Evolutionary conservation across 2,329 filamentous ascomycete species (phyloP).

Genomic region (Stemphylium lycopersici): DNA sequence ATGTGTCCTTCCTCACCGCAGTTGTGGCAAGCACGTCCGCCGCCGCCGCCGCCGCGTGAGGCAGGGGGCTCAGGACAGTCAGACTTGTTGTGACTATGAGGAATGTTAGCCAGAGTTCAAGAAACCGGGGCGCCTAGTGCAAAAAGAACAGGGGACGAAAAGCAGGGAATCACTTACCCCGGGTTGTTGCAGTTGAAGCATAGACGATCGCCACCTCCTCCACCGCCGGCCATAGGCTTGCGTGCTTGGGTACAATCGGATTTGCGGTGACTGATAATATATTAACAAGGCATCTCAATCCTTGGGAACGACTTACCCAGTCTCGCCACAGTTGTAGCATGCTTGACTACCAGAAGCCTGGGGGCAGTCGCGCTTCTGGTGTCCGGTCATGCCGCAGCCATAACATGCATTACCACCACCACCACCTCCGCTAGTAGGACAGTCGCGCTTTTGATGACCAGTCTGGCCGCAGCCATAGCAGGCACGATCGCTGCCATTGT

Average conservation of each 20-base stretch:
- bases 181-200: conserved; percentile 32
- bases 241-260: conserved; percentile 30
- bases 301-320: conserved; percentile 19
- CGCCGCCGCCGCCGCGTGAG: conserved; percentile 24
- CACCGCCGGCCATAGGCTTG: conserved; percentile 20
- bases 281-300: neutral
- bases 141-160: neutral
- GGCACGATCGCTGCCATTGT: conserved; percentile 21
- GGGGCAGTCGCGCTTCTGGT: conserved; percentile 32
- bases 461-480: conserved; percentile 33
- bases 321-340: conserved; percentile 41
- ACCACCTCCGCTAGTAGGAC: conserved; percentile 23
- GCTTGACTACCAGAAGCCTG: conserved; percentile 19
- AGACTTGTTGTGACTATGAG: conserved; percentile 29
- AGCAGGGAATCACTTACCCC: conserved; percentile 18
- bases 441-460: conserved; percentile 33
- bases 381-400: conserved; percentile 30
- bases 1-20: conserved; percentile 39
- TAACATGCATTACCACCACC: conserved; percentile 31
- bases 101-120: neutral
- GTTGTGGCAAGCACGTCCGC: conserved; percentile 33
- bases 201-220: conserved; percentile 20
- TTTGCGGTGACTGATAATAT: conserved; percentile 24
- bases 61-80: conserved; percentile 34
- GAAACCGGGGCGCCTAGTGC: neutral